These are phyloP conservation scores for Cruciata laevipes DNA, from an alignment of 257 asterid genomes.

Conservation along the genomic window DNA sequence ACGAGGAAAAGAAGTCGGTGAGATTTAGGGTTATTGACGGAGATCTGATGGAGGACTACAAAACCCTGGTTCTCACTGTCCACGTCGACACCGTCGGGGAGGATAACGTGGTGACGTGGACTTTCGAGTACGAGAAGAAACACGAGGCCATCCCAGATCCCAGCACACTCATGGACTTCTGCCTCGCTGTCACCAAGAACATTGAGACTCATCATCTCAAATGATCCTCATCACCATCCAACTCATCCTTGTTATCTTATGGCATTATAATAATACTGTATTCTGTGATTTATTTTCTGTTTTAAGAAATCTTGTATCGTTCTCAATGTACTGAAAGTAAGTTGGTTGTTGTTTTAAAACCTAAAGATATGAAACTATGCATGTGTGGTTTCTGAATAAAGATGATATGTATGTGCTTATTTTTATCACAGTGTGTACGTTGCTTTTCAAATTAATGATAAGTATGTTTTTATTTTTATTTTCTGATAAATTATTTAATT, in stretches of 20 bases:
- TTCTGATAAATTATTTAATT: too few species aligned
- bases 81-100: constrained; percentile 6
- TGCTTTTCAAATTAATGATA: too few species aligned
- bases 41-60: neutral
- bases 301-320: neutral
- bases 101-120: constrained; percentile 2
- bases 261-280: too few species aligned
- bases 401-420: too few species aligned
- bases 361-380: neutral
- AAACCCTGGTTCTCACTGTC: neutral
- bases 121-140: constrained; percentile 3
- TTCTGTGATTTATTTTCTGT: too few species aligned
- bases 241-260: too few species aligned
- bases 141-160: constrained; percentile 2
- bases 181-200: neutral
- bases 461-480: too few species aligned
- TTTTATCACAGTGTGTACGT: neutral
- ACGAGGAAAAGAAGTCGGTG: constrained; percentile 4
- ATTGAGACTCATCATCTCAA: constrained; percentile 7
- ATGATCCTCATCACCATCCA: neutral
- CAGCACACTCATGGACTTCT: neutral
- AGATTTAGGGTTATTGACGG: constrained; percentile 5
- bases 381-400: neutral
- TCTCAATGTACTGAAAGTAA: too few species aligned
- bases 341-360: neutral